A percentile compares a stretch with the other conserved stretches of the same genome.
Evolutionary conservation across 129 eudicot species (phyloP).

Genomic region (Oenanthe sinensis): DNA sequence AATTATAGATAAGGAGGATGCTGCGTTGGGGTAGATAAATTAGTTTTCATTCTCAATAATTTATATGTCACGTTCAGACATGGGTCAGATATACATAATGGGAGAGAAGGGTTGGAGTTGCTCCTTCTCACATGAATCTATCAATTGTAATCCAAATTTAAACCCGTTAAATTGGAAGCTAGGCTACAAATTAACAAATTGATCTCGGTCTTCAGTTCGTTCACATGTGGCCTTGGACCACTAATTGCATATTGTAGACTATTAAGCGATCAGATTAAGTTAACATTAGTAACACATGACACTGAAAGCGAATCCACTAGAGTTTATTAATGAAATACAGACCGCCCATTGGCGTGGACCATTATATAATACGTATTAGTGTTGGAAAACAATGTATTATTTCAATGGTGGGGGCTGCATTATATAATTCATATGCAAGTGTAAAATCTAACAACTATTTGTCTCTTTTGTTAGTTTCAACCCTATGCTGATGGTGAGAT

Average conservation of each 20-base stretch:
- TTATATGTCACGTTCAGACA: no score
- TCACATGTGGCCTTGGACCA: slow-evolving; percentile 2
- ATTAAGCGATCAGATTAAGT: neutral
- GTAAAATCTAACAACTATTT: neutral
- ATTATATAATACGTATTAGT: neutral
- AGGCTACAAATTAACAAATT: slow-evolving; percentile 1
- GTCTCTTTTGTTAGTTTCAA: slow-evolving; percentile 8
- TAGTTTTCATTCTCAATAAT: no score
- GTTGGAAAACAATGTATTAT: neutral
- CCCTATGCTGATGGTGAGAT: slow-evolving; percentile 1
- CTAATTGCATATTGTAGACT: neutral
- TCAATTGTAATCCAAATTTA: no score
- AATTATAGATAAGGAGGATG: no score
- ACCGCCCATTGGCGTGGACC: slow-evolving; percentile 23
- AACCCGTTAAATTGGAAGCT: no score
- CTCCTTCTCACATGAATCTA: no score
- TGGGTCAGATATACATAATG: no score
- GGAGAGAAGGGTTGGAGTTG: no score
- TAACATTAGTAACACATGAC: neutral
- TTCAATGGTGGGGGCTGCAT: slow-evolving; percentile 15
- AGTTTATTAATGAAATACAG: slow-evolving; percentile 26
- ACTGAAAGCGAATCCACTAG: slow-evolving; percentile 24
- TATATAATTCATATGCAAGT: neutral
- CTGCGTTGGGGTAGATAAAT: no score
- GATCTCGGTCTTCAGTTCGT: neutral